Evolutionary conservation across 345 rosid genomes (phyloP).

Genomic region (Microcos paniculata): DNA sequence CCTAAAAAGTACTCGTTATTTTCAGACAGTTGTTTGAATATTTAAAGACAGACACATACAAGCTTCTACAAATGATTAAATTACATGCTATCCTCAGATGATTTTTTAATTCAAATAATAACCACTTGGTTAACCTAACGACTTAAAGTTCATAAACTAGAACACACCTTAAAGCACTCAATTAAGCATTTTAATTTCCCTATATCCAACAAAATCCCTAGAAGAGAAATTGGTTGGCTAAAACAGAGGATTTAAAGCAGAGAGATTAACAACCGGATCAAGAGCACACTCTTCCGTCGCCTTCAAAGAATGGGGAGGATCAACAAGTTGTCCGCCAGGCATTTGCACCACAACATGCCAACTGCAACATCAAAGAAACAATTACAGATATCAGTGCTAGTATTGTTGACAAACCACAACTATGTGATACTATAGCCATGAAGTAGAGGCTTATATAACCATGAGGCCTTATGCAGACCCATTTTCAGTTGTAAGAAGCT

Average conservation of each 20-base stretch:
- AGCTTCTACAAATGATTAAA: not conserved
- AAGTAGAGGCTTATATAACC: not conserved
- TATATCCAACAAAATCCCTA: not conserved
- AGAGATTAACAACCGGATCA: constrained; percentile 50
- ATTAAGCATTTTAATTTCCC: constrained; percentile 5
- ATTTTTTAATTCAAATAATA: not conserved
- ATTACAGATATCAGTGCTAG: not conserved
- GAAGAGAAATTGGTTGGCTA: not conserved
- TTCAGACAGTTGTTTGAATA: not conserved
- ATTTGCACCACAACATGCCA: constrained; percentile 73
- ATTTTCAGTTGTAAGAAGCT: not conserved
- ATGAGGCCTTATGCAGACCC: not conserved
- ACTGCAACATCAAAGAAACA: constrained; percentile 42
- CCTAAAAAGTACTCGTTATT: not conserved
- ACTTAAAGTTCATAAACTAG: not conserved
- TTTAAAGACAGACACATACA: not conserved
- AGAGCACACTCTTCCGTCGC: constrained; percentile 55
- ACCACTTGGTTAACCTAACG: not conserved
- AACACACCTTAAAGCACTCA: not conserved
- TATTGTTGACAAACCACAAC: constrained; percentile 4
- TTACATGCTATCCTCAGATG: not conserved
- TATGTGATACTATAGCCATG: too few species aligned
- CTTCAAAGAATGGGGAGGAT: constrained; percentile 80
- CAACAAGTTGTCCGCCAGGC: constrained; percentile 61
- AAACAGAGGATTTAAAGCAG: constrained; percentile 11